These are phyloP conservation scores for Kregervanrija delftensis DNA, from an alignment of 805 yeast genomes.

Conservation along the genomic window DNA sequence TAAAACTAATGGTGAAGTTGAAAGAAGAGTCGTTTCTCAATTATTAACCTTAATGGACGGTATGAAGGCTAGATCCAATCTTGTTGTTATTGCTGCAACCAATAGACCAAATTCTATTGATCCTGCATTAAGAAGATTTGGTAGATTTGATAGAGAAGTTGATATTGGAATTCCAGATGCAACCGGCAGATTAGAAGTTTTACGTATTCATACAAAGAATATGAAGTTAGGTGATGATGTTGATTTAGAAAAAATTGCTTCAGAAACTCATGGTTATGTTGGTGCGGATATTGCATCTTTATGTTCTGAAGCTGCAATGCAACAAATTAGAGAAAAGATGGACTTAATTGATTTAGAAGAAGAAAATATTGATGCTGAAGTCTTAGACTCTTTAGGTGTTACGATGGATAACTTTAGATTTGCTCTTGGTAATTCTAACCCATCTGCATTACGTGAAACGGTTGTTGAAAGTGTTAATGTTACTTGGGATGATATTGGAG, in stretches of 20 bases:
- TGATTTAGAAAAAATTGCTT: constrained; percentile 89
- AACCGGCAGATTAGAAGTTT: constrained; percentile 93
- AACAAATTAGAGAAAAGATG: constrained; percentile 99
- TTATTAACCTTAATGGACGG: constrained; percentile 98
- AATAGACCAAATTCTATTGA: constrained; percentile 83
- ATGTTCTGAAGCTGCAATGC: constrained; percentile 99
- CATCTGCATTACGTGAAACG: constrained; percentile 98
- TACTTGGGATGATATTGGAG: constrained; percentile 99
- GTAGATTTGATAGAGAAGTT: constrained; percentile 81
- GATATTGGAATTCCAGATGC: constrained; percentile 96
- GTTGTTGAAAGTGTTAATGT: constrained; percentile 98
- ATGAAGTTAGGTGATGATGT: constrained; percentile 96
- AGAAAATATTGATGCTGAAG: constrained; percentile 96
- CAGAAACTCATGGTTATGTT: constrained; percentile 98
- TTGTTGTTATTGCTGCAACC: constrained; percentile 97
- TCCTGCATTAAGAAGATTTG: constrained; percentile 80
- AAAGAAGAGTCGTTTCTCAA: constrained; percentile 98
- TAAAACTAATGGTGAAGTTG: constrained; percentile 99
- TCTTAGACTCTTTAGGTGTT: constrained; percentile 91
- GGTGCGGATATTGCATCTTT: constrained; percentile 98
- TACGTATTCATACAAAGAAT: constrained; percentile 96
- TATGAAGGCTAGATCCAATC: constrained; percentile 98
- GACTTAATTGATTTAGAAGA: constrained; percentile 93
- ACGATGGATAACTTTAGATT: constrained; percentile 98
- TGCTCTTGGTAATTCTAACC: constrained; percentile 96